phyloP scores from a whole-genome alignment of 2,329 filamentous ascomycete species.

The Dendrostoma leiphaemia region DNA sequence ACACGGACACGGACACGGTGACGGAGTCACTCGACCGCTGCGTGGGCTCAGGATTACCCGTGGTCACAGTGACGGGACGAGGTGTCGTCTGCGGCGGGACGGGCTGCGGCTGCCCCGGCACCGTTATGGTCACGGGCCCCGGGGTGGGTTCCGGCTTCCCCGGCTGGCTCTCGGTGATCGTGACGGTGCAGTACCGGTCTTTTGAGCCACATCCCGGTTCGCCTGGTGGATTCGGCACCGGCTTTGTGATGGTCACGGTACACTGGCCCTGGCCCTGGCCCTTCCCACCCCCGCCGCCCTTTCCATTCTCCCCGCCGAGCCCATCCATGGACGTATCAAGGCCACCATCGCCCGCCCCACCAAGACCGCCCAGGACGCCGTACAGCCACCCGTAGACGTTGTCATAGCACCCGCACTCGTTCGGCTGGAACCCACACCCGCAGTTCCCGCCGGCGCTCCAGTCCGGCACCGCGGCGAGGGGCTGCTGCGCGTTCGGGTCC shows the following conservation, averaged over 20 bases:
- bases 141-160: too few species aligned
- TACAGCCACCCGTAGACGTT: not conserved
- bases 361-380: not conserved
- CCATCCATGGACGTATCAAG: too few species aligned
- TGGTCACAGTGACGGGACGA: not conserved
- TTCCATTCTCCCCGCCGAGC: not conserved
- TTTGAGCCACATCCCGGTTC: not conserved
- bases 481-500: not conserved
- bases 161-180: too few species aligned
- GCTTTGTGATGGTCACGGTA: not conserved
- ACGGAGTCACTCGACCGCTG: too few species aligned
- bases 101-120: not conserved
- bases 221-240: not conserved
- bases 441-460: not conserved
- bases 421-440: not conserved
- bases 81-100: not conserved
- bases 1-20: too few species aligned
- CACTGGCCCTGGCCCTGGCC: not conserved
- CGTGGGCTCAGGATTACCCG: not conserved
- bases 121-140: not conserved
- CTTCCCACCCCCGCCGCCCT: not conserved
- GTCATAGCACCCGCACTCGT: not conserved
- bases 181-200: not conserved
- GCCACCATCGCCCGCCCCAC: too few species aligned
- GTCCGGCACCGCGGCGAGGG: not conserved